Evolutionary conservation across 371 early-diverging fungal genomes (phyloP).

Genomic region (Dinochytrium kinnereticum): DNA sequence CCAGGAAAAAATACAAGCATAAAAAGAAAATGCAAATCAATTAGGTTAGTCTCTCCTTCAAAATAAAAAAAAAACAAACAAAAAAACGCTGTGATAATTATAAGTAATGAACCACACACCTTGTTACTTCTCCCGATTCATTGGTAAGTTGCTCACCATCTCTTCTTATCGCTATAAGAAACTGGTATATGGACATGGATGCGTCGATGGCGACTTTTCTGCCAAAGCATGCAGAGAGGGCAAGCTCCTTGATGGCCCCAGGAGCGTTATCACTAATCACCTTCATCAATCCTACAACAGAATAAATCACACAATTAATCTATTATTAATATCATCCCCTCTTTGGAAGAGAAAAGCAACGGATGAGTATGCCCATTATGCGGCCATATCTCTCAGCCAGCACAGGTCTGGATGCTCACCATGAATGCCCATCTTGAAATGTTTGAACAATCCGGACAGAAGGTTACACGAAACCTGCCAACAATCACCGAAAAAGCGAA

Average conservation of each 20-base stretch:
- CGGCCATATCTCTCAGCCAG: too few relatives aligned
- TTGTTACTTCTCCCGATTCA: conserved; percentile 93
- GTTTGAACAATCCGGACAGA: too few relatives aligned
- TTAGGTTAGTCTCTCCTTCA: neutral
- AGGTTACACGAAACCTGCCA: too few relatives aligned
- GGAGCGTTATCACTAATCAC: conserved; percentile 95
- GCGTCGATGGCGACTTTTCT: conserved; percentile 98
- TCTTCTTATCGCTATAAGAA: conserved; percentile 97
- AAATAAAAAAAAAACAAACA: conserved; percentile 1
- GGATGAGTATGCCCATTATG: too few relatives aligned
- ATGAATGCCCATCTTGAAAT: conserved; percentile 21
- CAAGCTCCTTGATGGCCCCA: conserved; percentile 78
- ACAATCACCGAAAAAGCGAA: too few relatives aligned
- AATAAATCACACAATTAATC: too few relatives aligned
- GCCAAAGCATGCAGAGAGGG: conserved; percentile 91
- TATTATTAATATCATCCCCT: too few relatives aligned
- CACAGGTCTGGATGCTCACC: conserved; percentile 10
- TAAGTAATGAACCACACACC: too few relatives aligned
- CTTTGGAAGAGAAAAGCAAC: too few relatives aligned
- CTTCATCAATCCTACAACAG: conserved; percentile 77
- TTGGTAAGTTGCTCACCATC: conserved; percentile 92
- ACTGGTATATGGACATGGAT: conserved; percentile 88
- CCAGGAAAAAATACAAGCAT: neutral
- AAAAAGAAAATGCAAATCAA: neutral
- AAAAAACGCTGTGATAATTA: too few relatives aligned